phyloP scores from a whole-genome alignment of 202 grass and related monocot species.

The Carex arenaria region DNA sequence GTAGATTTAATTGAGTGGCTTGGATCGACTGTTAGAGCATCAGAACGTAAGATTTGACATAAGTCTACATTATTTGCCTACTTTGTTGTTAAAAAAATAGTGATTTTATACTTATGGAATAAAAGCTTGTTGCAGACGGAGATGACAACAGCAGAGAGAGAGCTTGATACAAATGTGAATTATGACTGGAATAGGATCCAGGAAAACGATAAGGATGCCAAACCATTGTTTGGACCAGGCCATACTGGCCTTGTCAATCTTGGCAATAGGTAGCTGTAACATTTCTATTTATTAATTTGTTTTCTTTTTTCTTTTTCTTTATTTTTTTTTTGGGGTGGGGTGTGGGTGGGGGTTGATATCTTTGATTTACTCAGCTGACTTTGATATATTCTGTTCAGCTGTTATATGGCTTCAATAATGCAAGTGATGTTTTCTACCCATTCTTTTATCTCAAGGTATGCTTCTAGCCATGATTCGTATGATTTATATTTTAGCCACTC shows the following conservation, averaged over 20 bases:
- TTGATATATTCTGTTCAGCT: conserved; percentile 38
- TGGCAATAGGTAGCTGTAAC: conserved; percentile 71
- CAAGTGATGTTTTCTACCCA: conserved; percentile 88
- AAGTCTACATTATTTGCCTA: neutral
- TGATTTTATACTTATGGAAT: neutral
- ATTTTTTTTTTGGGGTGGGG: too few relatives aligned
- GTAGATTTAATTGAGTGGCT: too few relatives aligned
- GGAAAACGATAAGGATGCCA: conserved; percentile 81
- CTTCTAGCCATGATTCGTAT: conserved; percentile 21
- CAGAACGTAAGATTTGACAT: too few relatives aligned
- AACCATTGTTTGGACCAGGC: conserved; percentile 82
- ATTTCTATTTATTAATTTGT: conserved; percentile 16
- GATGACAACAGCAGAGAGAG: conserved; percentile 98
- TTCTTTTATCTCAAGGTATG: conserved; percentile 73
- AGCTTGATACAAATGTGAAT: conserved; percentile 94
- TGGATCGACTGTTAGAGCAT: too few relatives aligned
- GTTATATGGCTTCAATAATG: conserved; percentile 97
- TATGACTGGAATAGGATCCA: conserved; percentile 99
- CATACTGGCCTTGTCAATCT: conserved; percentile 93
- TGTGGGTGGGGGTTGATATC: neutral
- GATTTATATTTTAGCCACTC: conserved; percentile 10
- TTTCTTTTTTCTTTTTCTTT: neutral
- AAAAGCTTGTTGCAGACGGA: conserved; percentile 62
- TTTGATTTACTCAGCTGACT: neutral
- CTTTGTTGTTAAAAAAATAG: neutral